Conservation (phyloP, 2,329 filamentous ascomycete species). For the Clonostachys chloroleuca region DNA sequence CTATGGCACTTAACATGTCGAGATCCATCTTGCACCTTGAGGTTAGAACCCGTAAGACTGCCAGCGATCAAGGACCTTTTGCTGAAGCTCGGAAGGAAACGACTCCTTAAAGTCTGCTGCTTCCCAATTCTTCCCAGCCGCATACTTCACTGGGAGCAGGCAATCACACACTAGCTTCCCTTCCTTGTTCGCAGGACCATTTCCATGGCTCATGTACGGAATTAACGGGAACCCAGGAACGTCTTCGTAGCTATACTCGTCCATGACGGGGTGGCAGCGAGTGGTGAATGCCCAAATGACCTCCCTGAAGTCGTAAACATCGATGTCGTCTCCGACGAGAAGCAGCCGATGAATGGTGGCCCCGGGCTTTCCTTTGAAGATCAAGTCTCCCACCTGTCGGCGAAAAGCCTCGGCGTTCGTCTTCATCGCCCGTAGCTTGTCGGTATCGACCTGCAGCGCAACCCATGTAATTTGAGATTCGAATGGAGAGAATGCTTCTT, state of each 20-base stretch:
- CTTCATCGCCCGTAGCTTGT: constrained; percentile 50
- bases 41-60: too few relatives aligned
- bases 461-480: constrained; percentile 43
- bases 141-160: constrained; percentile 35
- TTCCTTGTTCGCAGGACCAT: constrained; percentile 17
- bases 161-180: constrained; percentile 42
- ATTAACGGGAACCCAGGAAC: constrained; percentile 34
- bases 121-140: constrained; percentile 20
- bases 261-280: constrained; percentile 34
- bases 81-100: constrained; percentile 29
- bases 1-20: too few relatives aligned
- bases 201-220: constrained; percentile 42
- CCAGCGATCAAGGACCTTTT: constrained; percentile 19
- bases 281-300: constrained; percentile 45
- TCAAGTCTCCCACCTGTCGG: constrained; percentile 31
- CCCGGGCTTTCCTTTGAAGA: constrained; percentile 34
- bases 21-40: too few relatives aligned
- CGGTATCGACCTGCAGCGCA: constrained; percentile 50
- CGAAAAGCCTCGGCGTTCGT: constrained; percentile 33
- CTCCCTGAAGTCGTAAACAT: constrained; percentile 37
- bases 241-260: constrained; percentile 40
- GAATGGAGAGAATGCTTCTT: constrained; percentile 35
- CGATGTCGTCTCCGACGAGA: constrained; percentile 43
- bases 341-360: constrained; percentile 36
- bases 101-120: constrained; percentile 21